phyloP scores from a whole-genome alignment of 2,329 filamentous ascomycete species.

The Colletotrichum cordylinicola region DNA sequence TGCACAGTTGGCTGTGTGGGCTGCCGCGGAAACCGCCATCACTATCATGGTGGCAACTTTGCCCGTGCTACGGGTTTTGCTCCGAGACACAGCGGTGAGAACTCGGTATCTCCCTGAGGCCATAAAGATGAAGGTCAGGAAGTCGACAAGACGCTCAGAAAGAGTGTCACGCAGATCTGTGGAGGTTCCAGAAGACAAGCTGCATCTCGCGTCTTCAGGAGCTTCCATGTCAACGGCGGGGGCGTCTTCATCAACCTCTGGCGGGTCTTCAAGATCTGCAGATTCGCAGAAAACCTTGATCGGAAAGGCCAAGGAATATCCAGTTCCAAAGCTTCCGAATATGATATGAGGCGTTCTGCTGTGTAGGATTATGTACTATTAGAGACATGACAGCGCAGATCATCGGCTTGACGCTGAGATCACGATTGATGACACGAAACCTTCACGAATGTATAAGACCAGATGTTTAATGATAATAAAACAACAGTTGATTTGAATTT shows the following conservation, averaged over 20 bases:
- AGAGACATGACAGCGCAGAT: background rate
- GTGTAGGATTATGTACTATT: background rate
- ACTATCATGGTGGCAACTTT: constrained; percentile 40
- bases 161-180: background rate
- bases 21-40: constrained; percentile 34
- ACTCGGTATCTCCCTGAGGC: constrained; percentile 6
- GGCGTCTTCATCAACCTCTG: background rate
- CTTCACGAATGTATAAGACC: background rate
- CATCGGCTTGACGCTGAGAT: background rate
- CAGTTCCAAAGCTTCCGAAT: background rate
- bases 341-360: background rate
- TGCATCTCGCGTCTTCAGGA: background rate
- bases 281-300: constrained; percentile 3
- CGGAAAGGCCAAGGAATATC: background rate
- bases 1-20: constrained; percentile 14
- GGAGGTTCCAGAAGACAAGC: background rate
- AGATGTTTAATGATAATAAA: background rate
- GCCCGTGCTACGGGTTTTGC: constrained; percentile 27
- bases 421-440: background rate
- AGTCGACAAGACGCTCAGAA: background rate
- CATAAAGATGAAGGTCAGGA: constrained; percentile 1
- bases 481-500: background rate
- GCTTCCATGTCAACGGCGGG: constrained; percentile 12
- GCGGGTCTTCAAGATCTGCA: background rate
- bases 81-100: constrained; percentile 5